phyloP scores from a whole-genome alignment of 2,329 filamentous ascomycete genomes.

The Diaporthe helianthi region DNA sequence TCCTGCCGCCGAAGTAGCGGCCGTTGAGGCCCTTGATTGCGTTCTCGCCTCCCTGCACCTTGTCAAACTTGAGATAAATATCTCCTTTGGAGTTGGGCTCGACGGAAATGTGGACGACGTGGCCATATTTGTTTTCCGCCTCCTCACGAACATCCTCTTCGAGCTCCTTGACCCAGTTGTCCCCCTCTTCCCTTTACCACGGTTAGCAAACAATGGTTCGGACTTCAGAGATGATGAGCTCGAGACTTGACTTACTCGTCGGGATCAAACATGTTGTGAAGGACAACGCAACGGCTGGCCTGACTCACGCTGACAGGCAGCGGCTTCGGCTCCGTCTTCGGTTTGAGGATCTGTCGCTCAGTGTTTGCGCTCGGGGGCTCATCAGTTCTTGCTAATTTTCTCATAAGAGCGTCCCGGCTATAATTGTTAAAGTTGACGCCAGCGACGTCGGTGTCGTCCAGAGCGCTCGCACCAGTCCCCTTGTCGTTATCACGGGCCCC shows the following conservation, averaged over 20 bases:
- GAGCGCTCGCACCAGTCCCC: constrained; percentile 86
- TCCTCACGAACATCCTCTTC: constrained; percentile 93
- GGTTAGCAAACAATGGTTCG: constrained; percentile 43
- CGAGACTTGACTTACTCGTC: constrained; percentile 79
- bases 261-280: constrained; percentile 95
- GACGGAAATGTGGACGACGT: constrained; percentile 95
- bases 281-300: constrained; percentile 90
- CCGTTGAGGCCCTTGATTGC: constrained; percentile 98
- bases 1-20: constrained; percentile 90
- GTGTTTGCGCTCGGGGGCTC: constrained; percentile 73
- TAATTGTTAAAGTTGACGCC: constrained; percentile 99
- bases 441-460: constrained; percentile 96
- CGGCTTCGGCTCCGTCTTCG: constrained; percentile 78
- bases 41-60: constrained; percentile 93
- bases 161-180: constrained; percentile 89
- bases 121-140: constrained; percentile 94
- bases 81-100: constrained; percentile 94
- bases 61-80: constrained; percentile 98
- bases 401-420: constrained; percentile 97
- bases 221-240: background rate
- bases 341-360: constrained; percentile 76
- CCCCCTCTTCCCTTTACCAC: constrained; percentile 77
- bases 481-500: constrained; percentile 90
- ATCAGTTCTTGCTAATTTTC: constrained; percentile 95
- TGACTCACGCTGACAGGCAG: constrained; percentile 87